Conservation (phyloP, 2,329 filamentous ascomycete species). For the Zarea fungicola region DNA sequence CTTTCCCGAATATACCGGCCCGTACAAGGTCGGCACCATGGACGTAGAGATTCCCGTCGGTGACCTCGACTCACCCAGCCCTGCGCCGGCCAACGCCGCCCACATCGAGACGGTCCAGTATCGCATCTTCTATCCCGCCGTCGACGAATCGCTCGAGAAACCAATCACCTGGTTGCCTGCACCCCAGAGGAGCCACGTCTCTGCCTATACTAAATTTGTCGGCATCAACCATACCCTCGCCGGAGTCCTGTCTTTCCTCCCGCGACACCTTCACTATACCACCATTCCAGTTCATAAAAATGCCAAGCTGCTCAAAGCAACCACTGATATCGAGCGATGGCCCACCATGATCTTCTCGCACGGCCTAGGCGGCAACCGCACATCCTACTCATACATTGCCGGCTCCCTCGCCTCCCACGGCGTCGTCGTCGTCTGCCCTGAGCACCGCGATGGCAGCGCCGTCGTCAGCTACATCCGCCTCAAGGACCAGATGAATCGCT, state of each 20-base stretch:
- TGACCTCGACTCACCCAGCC: slow-evolving; percentile 50
- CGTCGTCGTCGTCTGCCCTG: slow-evolving; percentile 72
- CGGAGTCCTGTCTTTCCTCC: slow-evolving; percentile 58
- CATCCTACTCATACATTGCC: slow-evolving; percentile 78
- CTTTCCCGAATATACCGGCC: slow-evolving; percentile 72
- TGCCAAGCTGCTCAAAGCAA: slow-evolving; percentile 53
- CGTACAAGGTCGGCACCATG: slow-evolving; percentile 71
- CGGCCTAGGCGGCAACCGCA: slow-evolving; percentile 73
- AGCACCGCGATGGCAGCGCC: slow-evolving; percentile 77
- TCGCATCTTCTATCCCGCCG: slow-evolving; percentile 75
- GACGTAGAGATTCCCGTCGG: slow-evolving; percentile 74
- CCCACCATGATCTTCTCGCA: slow-evolving; percentile 84
- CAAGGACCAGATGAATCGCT: slow-evolving; percentile 40
- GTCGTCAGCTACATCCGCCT: slow-evolving; percentile 68
- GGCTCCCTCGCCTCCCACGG: slow-evolving; percentile 77
- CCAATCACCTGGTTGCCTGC: slow-evolving; percentile 71
- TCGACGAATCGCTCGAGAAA: slow-evolving; percentile 46
- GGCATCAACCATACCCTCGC: slow-evolving; percentile 57
- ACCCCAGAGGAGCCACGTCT: slow-evolving; percentile 68
- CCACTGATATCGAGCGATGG: slow-evolving; percentile 53
- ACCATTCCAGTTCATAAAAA: slow-evolving; percentile 69
- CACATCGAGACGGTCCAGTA: slow-evolving; percentile 70
- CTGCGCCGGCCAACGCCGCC: slow-evolving; percentile 46
- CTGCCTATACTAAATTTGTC: slow-evolving; percentile 71
- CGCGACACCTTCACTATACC: slow-evolving; percentile 67